A percentile compares a stretch with the other conserved stretches of the same genome.
These are phyloP conservation scores for Xylariaceae sp. DNA, from an alignment of 2,329 filamentous ascomycete genomes.

Conservation along the genomic window DNA sequence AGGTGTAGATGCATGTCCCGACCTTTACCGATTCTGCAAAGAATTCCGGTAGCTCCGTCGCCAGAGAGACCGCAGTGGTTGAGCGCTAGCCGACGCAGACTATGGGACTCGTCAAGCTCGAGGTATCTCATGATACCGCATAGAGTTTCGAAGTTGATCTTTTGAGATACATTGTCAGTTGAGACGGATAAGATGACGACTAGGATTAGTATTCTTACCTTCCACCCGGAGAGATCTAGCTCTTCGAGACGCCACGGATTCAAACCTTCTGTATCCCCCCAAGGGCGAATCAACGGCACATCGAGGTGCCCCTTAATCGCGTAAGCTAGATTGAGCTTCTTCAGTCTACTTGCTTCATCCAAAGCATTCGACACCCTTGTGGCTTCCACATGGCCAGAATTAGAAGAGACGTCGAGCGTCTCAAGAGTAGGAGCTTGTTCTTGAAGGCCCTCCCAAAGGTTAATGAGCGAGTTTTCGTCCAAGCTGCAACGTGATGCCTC, in stretches of 20 bases:
- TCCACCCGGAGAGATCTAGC: slow-evolving; percentile 51
- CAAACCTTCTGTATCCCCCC: slow-evolving; percentile 31
- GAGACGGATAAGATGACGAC: no score
- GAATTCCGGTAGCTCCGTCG: slow-evolving; percentile 43
- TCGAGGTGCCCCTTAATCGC: slow-evolving; percentile 43
- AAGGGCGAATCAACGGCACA: slow-evolving; percentile 42
- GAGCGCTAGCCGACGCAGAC: slow-evolving; percentile 41
- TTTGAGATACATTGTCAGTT: neutral
- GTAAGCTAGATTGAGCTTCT: slow-evolving; percentile 46
- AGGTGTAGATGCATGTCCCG: slow-evolving; percentile 45
- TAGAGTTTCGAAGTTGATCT: slow-evolving; percentile 48
- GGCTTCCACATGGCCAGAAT: slow-evolving; percentile 47
- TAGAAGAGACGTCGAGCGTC: slow-evolving; percentile 48
- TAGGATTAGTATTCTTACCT: slow-evolving; percentile 37
- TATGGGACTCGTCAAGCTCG: slow-evolving; percentile 32
- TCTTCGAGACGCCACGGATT: slow-evolving; percentile 44
- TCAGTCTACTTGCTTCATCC: slow-evolving; percentile 38
- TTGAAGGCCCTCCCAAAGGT: slow-evolving; percentile 43
- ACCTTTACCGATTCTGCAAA: slow-evolving; percentile 45
- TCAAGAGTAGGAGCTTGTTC: slow-evolving; percentile 42
- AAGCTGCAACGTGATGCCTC: slow-evolving; percentile 49
- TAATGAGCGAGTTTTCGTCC: slow-evolving; percentile 42
- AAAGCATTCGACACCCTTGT: slow-evolving; percentile 41
- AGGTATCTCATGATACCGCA: slow-evolving; percentile 44
- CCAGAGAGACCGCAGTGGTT: slow-evolving; percentile 51